Evolutionary conservation across 768 basidiomycete genomes (phyloP).

Genomic region (Jaapia argillacea): DNA sequence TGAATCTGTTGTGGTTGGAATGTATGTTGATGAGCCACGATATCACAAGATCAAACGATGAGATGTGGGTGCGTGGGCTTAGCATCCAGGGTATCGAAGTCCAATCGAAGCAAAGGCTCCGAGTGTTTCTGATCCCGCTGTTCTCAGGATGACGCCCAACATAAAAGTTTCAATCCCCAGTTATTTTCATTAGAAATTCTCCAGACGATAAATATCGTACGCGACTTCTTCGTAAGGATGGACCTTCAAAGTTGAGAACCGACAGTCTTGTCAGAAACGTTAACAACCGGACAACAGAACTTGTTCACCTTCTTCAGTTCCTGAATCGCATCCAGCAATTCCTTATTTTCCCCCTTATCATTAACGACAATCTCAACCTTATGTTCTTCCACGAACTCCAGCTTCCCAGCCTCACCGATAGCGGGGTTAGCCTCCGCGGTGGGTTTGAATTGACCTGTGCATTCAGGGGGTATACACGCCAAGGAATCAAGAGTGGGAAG

Average conservation of each 20-base stretch:
- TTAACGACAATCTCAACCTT: constrained; percentile 42
- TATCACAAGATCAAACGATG: no score
- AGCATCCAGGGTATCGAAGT: no score
- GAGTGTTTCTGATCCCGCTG: no score
- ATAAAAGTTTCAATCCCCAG: constrained; percentile 2
- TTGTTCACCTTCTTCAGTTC: constrained; percentile 35
- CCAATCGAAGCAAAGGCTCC: no score
- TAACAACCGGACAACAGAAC: background rate
- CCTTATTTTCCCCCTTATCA: constrained; percentile 23
- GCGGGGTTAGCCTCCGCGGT: constrained; percentile 30
- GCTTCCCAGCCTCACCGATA: constrained; percentile 30
- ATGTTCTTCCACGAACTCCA: constrained; percentile 43
- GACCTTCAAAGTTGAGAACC: constrained; percentile 19
- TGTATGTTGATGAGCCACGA: no score
- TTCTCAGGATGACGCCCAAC: no score
- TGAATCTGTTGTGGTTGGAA: no score
- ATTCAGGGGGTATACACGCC: background rate
- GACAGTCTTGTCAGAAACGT: background rate
- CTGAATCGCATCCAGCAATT: constrained; percentile 29
- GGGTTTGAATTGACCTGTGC: constrained; percentile 37
- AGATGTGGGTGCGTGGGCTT: no score
- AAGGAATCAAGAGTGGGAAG: constrained; percentile 1
- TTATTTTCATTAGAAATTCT: constrained; percentile 31
- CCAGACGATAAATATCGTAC: constrained; percentile 43
- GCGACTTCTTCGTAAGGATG: constrained; percentile 52